These are phyloP conservation scores for Glarea lozoyensis DNA, from an alignment of 495 filamentous ascomycete species.

Conservation along the genomic window DNA sequence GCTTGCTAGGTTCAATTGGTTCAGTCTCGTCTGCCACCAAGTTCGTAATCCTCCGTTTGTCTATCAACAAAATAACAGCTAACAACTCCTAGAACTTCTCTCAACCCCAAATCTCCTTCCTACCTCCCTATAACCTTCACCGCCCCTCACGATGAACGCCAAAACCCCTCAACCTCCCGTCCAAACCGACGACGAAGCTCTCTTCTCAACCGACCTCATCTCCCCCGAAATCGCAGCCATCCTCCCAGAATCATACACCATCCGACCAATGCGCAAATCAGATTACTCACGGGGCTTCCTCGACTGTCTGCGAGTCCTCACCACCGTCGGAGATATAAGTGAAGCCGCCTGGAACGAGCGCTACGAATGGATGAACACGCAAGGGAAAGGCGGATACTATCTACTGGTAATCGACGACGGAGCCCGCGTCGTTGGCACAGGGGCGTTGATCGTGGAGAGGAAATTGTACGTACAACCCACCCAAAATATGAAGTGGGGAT, in stretches of 20 bases:
- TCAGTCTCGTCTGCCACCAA: too few species aligned
- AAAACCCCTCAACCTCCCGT: not conserved
- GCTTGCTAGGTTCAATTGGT: too few species aligned
- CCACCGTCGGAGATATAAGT: conserved; percentile 81
- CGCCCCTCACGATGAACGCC: conserved; percentile 25
- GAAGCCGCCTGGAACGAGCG: conserved; percentile 66
- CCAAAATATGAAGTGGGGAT: not conserved
- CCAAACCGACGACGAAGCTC: conserved; percentile 37
- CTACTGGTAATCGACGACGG: conserved; percentile 72
- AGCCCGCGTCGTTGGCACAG: conserved; percentile 72
- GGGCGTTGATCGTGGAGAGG: conserved; percentile 75
- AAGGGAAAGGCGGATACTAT: conserved; percentile 70
- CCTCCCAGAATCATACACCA: conserved; percentile 71
- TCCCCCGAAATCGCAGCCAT: conserved; percentile 59
- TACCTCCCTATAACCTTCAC: too few species aligned
- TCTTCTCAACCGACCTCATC: conserved; percentile 73
- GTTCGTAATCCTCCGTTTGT: too few species aligned
- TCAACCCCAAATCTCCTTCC: too few species aligned
- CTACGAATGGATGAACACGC: conserved; percentile 74
- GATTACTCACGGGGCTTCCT: conserved; percentile 80
- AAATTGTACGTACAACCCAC: conserved; percentile 53
- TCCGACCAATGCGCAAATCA: conserved; percentile 67
- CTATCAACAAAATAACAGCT: too few species aligned
- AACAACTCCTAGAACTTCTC: too few species aligned
- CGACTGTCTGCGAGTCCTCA: conserved; percentile 83